phyloP scores from a whole-genome alignment of 495 filamentous ascomycete species.

The Penicillium pancosmium region DNA sequence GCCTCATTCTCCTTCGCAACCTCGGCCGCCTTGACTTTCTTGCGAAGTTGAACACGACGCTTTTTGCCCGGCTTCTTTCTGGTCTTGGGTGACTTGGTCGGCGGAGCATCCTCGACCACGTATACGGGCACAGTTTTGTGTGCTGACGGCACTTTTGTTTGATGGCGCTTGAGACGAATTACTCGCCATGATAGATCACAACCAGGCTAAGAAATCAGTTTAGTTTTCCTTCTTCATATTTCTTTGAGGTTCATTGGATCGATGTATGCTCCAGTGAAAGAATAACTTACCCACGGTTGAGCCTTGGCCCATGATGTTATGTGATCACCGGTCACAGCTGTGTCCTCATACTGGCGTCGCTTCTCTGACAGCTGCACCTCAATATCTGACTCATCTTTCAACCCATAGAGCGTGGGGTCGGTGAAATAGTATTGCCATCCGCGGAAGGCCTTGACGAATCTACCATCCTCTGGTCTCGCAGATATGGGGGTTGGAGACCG shows the following conservation, averaged over 20 bases:
- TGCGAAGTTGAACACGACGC: slow-evolving; percentile 46
- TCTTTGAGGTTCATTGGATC: background rate
- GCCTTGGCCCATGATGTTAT: slow-evolving; percentile 39
- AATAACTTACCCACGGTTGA: slow-evolving; percentile 42
- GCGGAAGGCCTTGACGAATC: slow-evolving; percentile 46
- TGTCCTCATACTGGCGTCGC: slow-evolving; percentile 41
- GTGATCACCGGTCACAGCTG: slow-evolving; percentile 43
- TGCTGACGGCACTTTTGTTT: slow-evolving; percentile 38
- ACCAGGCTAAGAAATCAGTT: slow-evolving; percentile 31
- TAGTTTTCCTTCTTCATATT: background rate
- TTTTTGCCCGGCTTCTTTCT: slow-evolving; percentile 53
- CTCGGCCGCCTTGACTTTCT: slow-evolving; percentile 31
- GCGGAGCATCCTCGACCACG: slow-evolving; percentile 28
- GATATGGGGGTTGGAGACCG: slow-evolving; percentile 43
- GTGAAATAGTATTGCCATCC: slow-evolving; percentile 52
- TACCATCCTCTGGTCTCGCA: slow-evolving; percentile 31
- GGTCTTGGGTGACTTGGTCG: slow-evolving; percentile 34
- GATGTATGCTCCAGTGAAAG: background rate
- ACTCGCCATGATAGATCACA: slow-evolving; percentile 51
- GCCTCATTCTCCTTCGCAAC: slow-evolving; percentile 43
- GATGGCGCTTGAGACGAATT: slow-evolving; percentile 40
- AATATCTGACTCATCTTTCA: slow-evolving; percentile 11
- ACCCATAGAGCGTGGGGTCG: slow-evolving; percentile 31
- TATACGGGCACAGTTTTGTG: slow-evolving; percentile 29
- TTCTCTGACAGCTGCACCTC: slow-evolving; percentile 19